These are phyloP conservation scores for Diaporthe citri DNA, from an alignment of 2,329 filamentous ascomycete species.

Conservation along the genomic window DNA sequence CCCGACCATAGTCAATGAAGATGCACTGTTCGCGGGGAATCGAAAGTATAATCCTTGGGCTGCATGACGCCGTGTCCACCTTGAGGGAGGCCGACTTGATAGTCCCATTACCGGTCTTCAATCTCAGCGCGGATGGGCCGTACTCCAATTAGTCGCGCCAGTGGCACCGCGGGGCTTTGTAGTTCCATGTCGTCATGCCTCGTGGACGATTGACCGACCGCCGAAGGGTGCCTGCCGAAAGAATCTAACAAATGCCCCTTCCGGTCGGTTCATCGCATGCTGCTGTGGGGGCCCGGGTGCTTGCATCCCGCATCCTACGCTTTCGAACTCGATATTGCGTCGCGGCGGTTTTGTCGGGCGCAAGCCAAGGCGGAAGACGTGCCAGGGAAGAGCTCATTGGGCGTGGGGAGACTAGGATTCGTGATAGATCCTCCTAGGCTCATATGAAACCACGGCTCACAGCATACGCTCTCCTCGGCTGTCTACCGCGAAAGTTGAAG, in stretches of 20 bases:
- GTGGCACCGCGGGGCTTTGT: background rate
- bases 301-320: conserved; percentile 6
- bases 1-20: background rate
- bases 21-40: background rate
- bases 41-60: background rate
- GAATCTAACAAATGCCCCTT: background rate
- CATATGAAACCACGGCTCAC: background rate
- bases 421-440: background rate
- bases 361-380: background rate
- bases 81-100: background rate
- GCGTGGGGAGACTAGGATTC: background rate
- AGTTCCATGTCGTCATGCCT: background rate
- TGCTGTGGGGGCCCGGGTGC: conserved; percentile 3
- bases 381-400: background rate
- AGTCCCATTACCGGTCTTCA: background rate
- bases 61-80: background rate
- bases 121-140: background rate
- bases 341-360: background rate
- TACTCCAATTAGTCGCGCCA: no score
- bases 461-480: background rate
- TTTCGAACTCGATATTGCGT: background rate
- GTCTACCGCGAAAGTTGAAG: background rate
- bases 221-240: background rate
- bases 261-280: conserved; percentile 2
- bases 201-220: background rate